phyloP scores from a whole-genome alignment of 768 basidiomycete genomes.

The Coprinopsis sp. region DNA sequence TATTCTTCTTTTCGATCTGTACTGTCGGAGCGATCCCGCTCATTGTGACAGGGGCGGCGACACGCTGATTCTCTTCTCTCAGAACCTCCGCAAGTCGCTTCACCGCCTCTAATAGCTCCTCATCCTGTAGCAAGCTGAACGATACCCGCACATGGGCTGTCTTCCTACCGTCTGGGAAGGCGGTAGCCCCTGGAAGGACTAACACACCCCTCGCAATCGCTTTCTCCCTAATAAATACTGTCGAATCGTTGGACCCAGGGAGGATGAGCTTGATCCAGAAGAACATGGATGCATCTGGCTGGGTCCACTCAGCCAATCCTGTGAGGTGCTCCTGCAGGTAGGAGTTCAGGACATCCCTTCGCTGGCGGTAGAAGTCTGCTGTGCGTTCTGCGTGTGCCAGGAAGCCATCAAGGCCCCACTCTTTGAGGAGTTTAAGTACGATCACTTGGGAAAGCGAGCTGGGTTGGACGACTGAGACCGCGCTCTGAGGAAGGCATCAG shows the following conservation, averaged over 20 bases:
- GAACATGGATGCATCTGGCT: conserved; percentile 83
- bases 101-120: conserved; percentile 70
- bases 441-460: conserved; percentile 60
- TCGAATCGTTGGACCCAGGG: conserved; percentile 60
- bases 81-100: conserved; percentile 37
- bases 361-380: conserved; percentile 60
- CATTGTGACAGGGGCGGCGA: too few species aligned
- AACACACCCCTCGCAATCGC: conserved; percentile 74
- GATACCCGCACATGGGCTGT: conserved; percentile 70
- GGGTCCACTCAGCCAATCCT: conserved; percentile 65
- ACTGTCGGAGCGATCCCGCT: too few species aligned
- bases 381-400: conserved; percentile 58
- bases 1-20: too few species aligned
- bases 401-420: conserved; percentile 74
- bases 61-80: too few species aligned
- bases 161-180: conserved; percentile 61
- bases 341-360: conserved; percentile 67
- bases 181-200: conserved; percentile 75
- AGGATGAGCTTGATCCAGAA: conserved; percentile 55
- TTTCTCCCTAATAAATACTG: conserved; percentile 57
- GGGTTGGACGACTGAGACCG: conserved; percentile 56
- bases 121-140: conserved; percentile 61
- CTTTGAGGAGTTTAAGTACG: conserved; percentile 44
- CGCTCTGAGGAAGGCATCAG: conserved; percentile 34
- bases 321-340: conserved; percentile 65